Percentiles rank a stretch among this genome's conserved stretches.
phyloP scores from a whole-genome alignment of 805 yeast species.

The Metschnikowia borealis region DNA sequence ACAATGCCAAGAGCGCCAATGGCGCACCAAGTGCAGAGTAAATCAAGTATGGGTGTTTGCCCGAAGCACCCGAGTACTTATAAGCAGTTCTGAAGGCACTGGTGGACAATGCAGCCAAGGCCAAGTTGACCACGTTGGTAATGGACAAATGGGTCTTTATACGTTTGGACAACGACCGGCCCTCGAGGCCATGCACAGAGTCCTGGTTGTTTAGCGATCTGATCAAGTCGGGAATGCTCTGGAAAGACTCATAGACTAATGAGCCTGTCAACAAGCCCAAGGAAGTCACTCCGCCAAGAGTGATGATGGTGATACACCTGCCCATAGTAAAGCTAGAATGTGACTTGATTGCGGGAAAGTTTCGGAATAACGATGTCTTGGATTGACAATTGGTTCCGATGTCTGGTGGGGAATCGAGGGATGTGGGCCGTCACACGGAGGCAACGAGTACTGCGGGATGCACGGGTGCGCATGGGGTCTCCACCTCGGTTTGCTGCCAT shows the following conservation, averaged over 20 bases:
- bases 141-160: slow-evolving; percentile 21
- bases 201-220: slow-evolving; percentile 23
- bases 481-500: too few relatives aligned
- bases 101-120: slow-evolving; percentile 43
- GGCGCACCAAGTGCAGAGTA: slow-evolving; percentile 60
- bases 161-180: slow-evolving; percentile 14
- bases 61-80: slow-evolving; percentile 48
- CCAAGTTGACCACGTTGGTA: slow-evolving; percentile 28
- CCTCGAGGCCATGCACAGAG: slow-evolving; percentile 12
- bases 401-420: background rate
- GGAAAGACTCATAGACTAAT: slow-evolving; percentile 38
- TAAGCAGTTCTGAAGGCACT: slow-evolving; percentile 54
- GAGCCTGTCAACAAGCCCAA: slow-evolving; percentile 62
- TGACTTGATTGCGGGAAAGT: background rate
- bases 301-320: slow-evolving; percentile 44
- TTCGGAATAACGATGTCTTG: background rate
- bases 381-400: background rate
- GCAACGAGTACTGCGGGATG: background rate
- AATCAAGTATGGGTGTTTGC: slow-evolving; percentile 69
- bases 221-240: slow-evolving; percentile 28
- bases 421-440: background rate
- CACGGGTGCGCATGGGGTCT: background rate
- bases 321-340: slow-evolving; percentile 18
- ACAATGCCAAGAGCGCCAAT: slow-evolving; percentile 23
- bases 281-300: slow-evolving; percentile 61